Percentiles rank a stretch among this genome's conserved stretches.
phyloP scores from a whole-genome alignment of 257 asterid species.

The Verbena officinalis region DNA sequence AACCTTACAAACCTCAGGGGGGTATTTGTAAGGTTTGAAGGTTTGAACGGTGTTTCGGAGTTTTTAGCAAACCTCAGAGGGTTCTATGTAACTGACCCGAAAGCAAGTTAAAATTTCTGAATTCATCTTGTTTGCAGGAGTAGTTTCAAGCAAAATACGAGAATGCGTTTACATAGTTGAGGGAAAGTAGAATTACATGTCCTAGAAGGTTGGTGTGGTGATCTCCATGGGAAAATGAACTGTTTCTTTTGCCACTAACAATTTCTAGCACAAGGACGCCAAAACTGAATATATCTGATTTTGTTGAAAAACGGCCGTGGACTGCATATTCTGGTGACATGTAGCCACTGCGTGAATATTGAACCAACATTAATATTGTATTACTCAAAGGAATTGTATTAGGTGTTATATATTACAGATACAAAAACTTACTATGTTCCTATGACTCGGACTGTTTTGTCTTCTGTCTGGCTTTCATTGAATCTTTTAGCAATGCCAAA shows the following conservation, averaged over 20 bases:
- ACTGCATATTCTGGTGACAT: slow-evolving; percentile 41
- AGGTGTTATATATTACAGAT: not conserved
- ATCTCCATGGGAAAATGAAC: slow-evolving; percentile 29
- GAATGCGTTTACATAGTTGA: too few species aligned
- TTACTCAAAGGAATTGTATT: too few species aligned
- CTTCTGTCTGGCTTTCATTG: slow-evolving; percentile 47
- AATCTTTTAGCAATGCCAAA: slow-evolving; percentile 52
- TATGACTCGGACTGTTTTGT: slow-evolving; percentile 47
- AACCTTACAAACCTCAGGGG: too few species aligned
- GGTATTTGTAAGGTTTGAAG: too few species aligned
- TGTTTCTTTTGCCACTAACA: slow-evolving; percentile 34
- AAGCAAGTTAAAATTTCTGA: too few species aligned
- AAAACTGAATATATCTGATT: slow-evolving; percentile 42
- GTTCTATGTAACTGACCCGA: slow-evolving; percentile 22
- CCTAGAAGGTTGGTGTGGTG: slow-evolving; percentile 38
- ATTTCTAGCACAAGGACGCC: slow-evolving; percentile 41
- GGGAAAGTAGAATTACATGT: slow-evolving; percentile 30
- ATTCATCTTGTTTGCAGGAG: too few species aligned
- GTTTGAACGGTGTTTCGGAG: too few species aligned
- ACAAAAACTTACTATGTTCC: slow-evolving; percentile 51
- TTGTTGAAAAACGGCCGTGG: slow-evolving; percentile 33
- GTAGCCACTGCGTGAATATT: slow-evolving; percentile 31
- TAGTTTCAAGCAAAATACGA: too few species aligned
- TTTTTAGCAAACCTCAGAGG: too few species aligned
- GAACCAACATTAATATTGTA: not conserved